Conservation (phyloP, 176 grass and related monocot species). For the Thinopyrum elongatum region DNA sequence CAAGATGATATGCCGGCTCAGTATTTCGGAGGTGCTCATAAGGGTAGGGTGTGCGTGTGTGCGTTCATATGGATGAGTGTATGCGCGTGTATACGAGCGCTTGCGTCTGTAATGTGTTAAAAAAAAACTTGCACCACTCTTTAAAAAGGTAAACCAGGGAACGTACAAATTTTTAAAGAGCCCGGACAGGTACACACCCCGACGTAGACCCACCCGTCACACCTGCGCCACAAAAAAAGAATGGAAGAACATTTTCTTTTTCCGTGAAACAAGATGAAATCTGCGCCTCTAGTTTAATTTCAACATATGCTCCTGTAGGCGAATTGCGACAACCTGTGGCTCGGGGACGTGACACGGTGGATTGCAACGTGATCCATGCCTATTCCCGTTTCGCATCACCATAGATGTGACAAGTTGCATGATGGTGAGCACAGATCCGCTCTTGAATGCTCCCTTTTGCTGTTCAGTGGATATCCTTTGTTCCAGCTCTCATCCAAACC, state of each 20-base stretch:
- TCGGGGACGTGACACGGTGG: not conserved
- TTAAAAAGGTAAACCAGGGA: not conserved
- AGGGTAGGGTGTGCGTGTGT: too few relatives aligned
- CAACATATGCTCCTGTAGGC: not conserved
- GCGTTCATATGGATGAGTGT: too few relatives aligned
- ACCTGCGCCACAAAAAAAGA: not conserved
- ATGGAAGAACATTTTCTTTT: not conserved
- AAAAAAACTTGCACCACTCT: not conserved
- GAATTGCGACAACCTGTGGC: not conserved
- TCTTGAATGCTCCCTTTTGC: not conserved
- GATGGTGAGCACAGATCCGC: not conserved
- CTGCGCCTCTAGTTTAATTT: not conserved
- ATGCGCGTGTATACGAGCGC: too few relatives aligned
- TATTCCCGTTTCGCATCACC: not conserved
- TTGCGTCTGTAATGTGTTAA: too few relatives aligned
- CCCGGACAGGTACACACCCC: too few relatives aligned
- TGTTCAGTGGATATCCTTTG: too few relatives aligned
- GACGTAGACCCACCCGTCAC: not conserved
- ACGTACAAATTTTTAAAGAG: too few relatives aligned
- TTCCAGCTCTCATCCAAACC: too few relatives aligned
- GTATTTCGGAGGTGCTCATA: too few relatives aligned
- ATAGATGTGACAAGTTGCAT: not conserved
- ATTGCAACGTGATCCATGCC: not conserved
- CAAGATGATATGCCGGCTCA: too few relatives aligned
- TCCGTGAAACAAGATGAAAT: not conserved